Conservation (phyloP, 139 green algal genomes). For the Coccomyxa sp. region DNA sequence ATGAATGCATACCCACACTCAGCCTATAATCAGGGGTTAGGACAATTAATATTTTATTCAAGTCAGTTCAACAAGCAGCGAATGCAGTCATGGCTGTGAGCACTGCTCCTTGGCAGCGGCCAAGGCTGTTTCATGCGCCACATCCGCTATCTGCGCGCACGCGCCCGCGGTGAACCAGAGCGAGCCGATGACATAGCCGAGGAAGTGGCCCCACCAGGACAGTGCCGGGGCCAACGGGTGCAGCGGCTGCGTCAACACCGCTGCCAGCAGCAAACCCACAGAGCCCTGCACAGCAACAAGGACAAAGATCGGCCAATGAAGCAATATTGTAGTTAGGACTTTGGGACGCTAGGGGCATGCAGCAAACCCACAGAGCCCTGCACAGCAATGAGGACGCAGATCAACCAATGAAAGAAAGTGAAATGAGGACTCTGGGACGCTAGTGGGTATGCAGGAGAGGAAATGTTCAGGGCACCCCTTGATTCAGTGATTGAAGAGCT, state of each 20-base stretch:
- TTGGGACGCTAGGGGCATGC: too few species aligned
- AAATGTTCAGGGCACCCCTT: not conserved
- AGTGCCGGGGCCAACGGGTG: not conserved
- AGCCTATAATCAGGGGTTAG: too few species aligned
- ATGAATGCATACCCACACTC: too few species aligned
- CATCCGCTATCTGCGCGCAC: not conserved
- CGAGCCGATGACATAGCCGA: not conserved
- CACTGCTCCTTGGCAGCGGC: too few species aligned
- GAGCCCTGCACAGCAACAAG: not conserved
- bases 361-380: not conserved
- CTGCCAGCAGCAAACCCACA: not conserved
- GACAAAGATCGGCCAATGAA: too few species aligned
- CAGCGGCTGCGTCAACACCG: not conserved
- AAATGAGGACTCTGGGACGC: too few species aligned
- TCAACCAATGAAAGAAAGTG: too few species aligned
- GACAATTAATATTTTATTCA: too few species aligned
- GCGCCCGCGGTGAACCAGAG: not conserved
- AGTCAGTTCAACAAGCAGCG: too few species aligned
- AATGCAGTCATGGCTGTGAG: too few species aligned
- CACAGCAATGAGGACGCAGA: not conserved
- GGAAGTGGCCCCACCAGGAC: not conserved
- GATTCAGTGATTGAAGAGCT: not conserved
- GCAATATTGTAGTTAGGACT: too few species aligned
- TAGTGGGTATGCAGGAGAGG: too few species aligned
- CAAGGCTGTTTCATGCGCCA: not conserved